Evolutionary conservation across 768 basidiomycete genomes (phyloP).

Genomic region (Antrodiella citrinella): DNA sequence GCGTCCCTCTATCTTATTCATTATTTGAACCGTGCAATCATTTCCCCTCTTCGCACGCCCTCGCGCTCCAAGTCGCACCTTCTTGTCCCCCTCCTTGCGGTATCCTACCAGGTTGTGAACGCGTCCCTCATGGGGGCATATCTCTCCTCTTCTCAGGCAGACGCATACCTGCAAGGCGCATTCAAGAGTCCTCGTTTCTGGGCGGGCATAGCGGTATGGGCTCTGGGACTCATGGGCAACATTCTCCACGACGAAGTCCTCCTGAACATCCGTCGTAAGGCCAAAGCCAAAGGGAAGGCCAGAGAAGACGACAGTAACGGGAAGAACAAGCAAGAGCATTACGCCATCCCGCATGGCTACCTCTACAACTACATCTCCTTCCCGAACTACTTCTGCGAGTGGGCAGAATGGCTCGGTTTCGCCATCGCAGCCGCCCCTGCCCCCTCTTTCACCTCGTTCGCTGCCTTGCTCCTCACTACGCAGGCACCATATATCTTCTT

Average conservation of each 20-base stretch:
- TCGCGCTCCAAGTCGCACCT: conserved; percentile 72
- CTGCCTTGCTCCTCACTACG: conserved; percentile 30
- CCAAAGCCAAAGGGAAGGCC: conserved; percentile 27
- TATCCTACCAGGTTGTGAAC: conserved; percentile 66
- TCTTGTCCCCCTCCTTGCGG: conserved; percentile 44
- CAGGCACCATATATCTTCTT: conserved; percentile 81
- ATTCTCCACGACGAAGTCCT: conserved; percentile 88
- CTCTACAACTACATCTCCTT: conserved; percentile 76
- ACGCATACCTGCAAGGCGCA: conserved; percentile 31
- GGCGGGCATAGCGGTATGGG: conserved; percentile 60
- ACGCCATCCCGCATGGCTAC: conserved; percentile 73
- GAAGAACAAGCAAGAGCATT: conserved; percentile 40
- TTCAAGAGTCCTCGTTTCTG: conserved; percentile 43
- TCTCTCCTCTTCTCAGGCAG: conserved; percentile 50
- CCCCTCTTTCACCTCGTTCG: conserved; percentile 24
- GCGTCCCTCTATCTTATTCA: conserved; percentile 58
- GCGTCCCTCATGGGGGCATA: conserved; percentile 65
- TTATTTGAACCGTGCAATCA: conserved; percentile 75
- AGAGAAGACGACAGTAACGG: conserved; percentile 20
- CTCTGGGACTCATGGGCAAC: conserved; percentile 67
- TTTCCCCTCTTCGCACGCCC: conserved; percentile 77
- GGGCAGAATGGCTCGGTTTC: conserved; percentile 91
- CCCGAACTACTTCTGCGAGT: conserved; percentile 93
- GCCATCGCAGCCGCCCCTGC: conserved; percentile 64
- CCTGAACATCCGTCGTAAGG: conserved; percentile 67